Percentiles rank a stretch among this genome's conserved stretches.
phyloP scores from a whole-genome alignment of 2,329 filamentous ascomycete species.

The Neonectria magnoliae region DNA sequence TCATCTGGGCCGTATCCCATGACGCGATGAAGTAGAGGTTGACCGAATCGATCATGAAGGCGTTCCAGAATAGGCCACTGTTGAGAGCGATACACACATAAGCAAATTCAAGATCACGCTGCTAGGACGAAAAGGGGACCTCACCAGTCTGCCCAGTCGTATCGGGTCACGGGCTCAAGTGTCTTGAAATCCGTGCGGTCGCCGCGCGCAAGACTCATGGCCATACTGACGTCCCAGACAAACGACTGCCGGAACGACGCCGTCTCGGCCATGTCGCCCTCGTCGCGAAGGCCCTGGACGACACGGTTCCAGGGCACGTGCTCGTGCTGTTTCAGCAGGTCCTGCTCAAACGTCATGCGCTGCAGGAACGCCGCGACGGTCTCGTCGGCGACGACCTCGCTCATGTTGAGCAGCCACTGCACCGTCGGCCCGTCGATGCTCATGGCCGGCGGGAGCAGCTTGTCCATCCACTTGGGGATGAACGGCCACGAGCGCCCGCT shows the following conservation, averaged over 20 bases:
- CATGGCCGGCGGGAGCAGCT: constrained; percentile 48
- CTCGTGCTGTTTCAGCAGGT: constrained; percentile 39
- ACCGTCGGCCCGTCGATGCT: constrained; percentile 51
- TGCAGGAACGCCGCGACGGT: constrained; percentile 42
- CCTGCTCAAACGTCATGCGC: constrained; percentile 41
- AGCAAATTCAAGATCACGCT: neutral
- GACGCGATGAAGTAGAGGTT: constrained; percentile 50
- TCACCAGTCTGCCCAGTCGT: constrained; percentile 53
- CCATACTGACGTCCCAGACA: constrained; percentile 52
- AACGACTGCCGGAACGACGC: constrained; percentile 51
- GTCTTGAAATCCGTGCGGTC: constrained; percentile 32
- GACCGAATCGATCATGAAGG: constrained; percentile 47
- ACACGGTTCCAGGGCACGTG: constrained; percentile 50
- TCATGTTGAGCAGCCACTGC: constrained; percentile 50
- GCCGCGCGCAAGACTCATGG: constrained; percentile 34
- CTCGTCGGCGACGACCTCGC: constrained; percentile 38
- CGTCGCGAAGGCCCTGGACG: constrained; percentile 45
- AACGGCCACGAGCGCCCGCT: constrained; percentile 51
- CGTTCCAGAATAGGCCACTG: constrained; percentile 53
- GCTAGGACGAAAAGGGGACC: constrained; percentile 6
- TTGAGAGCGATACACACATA: neutral
- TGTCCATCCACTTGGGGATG: constrained; percentile 48
- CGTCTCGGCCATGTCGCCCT: constrained; percentile 44
- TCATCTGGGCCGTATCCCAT: constrained; percentile 55
- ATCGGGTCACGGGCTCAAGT: constrained; percentile 45